Percentiles rank a stretch among this genome's conserved stretches.
phyloP scores from a whole-genome alignment of 176 grass and related monocot genomes.

The Musa acuminata region DNA sequence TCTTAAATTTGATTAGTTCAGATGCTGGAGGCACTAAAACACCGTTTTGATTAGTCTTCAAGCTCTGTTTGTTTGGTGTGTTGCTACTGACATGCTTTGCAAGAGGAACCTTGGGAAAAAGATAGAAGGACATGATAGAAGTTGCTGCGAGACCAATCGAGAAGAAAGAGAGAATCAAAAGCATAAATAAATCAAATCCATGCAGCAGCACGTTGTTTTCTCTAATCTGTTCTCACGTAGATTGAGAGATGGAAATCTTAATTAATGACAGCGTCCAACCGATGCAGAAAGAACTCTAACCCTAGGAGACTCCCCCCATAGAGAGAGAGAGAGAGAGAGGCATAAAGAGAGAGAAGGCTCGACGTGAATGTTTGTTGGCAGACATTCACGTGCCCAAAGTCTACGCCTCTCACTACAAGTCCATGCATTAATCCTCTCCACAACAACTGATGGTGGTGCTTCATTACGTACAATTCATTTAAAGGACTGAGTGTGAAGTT shows the following conservation, averaged over 20 bases:
- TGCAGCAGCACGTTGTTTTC: too few relatives aligned
- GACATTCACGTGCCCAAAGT: conserved; percentile 8
- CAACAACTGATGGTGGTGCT: background rate
- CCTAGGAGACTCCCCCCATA: background rate
- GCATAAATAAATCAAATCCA: too few relatives aligned
- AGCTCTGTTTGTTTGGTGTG: too few relatives aligned
- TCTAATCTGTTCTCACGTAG: background rate
- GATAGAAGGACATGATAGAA: too few relatives aligned
- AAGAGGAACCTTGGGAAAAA: too few relatives aligned
- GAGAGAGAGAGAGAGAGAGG: too few relatives aligned
- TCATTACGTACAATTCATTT: background rate
- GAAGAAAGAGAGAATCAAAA: too few relatives aligned
- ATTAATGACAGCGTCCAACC: conserved; percentile 1
- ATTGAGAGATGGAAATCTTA: background rate
- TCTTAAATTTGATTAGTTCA: background rate
- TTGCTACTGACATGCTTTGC: too few relatives aligned
- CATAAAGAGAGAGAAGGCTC: background rate
- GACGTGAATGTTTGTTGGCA: conserved; percentile 15
- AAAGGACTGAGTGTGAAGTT: too few relatives aligned
- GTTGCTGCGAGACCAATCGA: too few relatives aligned
- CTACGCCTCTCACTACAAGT: background rate
- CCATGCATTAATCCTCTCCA: background rate
- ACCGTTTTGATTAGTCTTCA: too few relatives aligned
- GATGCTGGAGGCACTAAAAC: background rate
- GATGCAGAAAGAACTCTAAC: background rate